Evolutionary conservation across 352 stramenopile species (phyloP).

Genomic region (Globisporangium cylindrosporum): DNA sequence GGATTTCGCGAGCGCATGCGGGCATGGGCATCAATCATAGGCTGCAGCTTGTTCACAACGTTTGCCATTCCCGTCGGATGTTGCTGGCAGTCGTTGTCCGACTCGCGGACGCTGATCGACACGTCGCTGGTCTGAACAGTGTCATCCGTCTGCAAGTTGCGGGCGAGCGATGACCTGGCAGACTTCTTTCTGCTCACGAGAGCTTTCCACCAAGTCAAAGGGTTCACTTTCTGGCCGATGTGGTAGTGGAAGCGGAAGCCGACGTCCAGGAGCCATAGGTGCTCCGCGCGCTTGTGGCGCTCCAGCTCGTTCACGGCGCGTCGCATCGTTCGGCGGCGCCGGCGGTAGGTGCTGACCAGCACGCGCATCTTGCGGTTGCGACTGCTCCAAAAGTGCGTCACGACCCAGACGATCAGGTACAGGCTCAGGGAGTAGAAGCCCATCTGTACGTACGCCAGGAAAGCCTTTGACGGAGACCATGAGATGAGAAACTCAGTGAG

Average conservation of each 20-base stretch:
- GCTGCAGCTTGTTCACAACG: slow-evolving; percentile 26
- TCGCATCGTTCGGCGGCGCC: slow-evolving; percentile 46
- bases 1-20: slow-evolving; percentile 42
- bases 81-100: slow-evolving; percentile 8
- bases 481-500: slow-evolving; percentile 46
- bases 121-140: slow-evolving; percentile 23
- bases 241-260: slow-evolving; percentile 74
- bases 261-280: slow-evolving; percentile 72
- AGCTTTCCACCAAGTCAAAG: slow-evolving; percentile 15
- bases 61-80: slow-evolving; percentile 1
- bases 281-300: slow-evolving; percentile 59
- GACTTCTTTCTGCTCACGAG: slow-evolving; percentile 4
- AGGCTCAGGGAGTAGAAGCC: slow-evolving; percentile 57
- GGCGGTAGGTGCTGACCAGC: slow-evolving; percentile 76
- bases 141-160: slow-evolving; percentile 10
- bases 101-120: slow-evolving; percentile 25
- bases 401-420: slow-evolving; percentile 71
- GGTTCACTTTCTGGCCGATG: slow-evolving; percentile 44
- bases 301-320: slow-evolving; percentile 50
- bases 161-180: slow-evolving; percentile 10
- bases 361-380: slow-evolving; percentile 74
- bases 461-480: slow-evolving; percentile 59
- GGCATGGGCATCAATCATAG: slow-evolving; percentile 38
- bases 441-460: slow-evolving; percentile 67
- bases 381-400: slow-evolving; percentile 77